Conservation (phyloP, 257 asterid genomes). For the Mentha longifolia region DNA sequence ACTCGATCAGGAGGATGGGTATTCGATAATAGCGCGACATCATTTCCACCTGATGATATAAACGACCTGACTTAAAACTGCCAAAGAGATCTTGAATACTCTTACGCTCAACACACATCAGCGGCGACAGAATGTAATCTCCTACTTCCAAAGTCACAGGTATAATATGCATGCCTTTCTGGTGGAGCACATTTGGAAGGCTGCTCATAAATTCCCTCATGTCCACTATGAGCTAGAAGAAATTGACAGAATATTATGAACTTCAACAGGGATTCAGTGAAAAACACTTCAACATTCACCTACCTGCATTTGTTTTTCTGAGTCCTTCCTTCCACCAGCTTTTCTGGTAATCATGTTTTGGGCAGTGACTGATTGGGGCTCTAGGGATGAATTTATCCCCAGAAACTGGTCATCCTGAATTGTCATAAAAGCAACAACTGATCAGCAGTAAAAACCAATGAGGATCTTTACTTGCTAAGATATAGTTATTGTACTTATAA, state of each 20-base stretch:
- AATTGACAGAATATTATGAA: slow-evolving; percentile 17
- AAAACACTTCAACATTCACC: slow-evolving; percentile 33
- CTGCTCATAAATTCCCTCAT: slow-evolving; percentile 99
- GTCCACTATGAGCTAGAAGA: slow-evolving; percentile 89
- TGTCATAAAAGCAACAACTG: slow-evolving; percentile 32
- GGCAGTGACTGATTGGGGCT: slow-evolving; percentile 62
- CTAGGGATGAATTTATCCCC: slow-evolving; percentile 56
- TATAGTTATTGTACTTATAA: slow-evolving; percentile 3
- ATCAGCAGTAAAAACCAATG: slow-evolving; percentile 19
- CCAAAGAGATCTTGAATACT: slow-evolving; percentile 93
- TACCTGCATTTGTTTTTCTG: slow-evolving; percentile 84
- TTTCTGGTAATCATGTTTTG: slow-evolving; percentile 82
- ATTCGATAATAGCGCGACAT: slow-evolving; percentile 93
- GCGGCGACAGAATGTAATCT: slow-evolving; percentile 93
- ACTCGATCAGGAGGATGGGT: slow-evolving; percentile 96
- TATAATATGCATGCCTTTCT: slow-evolving; percentile 84
- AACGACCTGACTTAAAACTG: slow-evolving; percentile 96
- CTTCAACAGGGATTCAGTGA: slow-evolving; percentile 17
- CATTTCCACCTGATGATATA: slow-evolving; percentile 95
- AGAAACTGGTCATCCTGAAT: slow-evolving; percentile 73
- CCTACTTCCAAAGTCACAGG: slow-evolving; percentile 99
- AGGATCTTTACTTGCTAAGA: slow-evolving; percentile 1
- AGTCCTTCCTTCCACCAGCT: slow-evolving; percentile 92
- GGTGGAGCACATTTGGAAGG: slow-evolving; percentile 96
- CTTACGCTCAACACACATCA: slow-evolving; percentile 92